Evolutionary conservation across 805 yeast genomes (phyloP).

Genomic region (Lachancea dasiensis): DNA sequence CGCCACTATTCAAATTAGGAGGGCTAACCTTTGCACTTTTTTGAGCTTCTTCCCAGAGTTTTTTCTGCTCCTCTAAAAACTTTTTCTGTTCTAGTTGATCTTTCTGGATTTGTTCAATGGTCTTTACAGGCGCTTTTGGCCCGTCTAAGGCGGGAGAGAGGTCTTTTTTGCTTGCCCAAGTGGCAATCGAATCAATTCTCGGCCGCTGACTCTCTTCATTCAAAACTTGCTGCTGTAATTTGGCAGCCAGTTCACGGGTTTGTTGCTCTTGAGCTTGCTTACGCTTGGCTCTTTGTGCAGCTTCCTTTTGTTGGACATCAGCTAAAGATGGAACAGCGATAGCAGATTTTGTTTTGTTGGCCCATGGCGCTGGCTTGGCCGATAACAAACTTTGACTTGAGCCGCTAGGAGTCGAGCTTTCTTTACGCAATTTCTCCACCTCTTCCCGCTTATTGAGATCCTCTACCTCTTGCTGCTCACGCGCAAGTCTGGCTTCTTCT

Average conservation of each 20-base stretch:
- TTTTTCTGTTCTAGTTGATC: conserved; percentile 22
- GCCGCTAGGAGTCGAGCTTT: background rate
- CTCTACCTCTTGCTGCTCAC: conserved; percentile 11
- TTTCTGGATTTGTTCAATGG: conserved; percentile 10
- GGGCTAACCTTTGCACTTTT: conserved; percentile 63
- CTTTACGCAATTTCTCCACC: background rate
- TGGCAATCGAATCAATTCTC: conserved; percentile 18
- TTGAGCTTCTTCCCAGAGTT: conserved; percentile 49
- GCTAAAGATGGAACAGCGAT: conserved; percentile 20
- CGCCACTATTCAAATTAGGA: conserved; percentile 26
- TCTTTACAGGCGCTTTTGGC: conserved; percentile 5
- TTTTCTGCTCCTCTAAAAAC: conserved; percentile 30
- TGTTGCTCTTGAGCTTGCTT: conserved; percentile 15
- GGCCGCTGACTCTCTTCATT: conserved; percentile 18
- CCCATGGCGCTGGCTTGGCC: conserved; percentile 28
- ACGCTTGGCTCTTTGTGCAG: conserved; percentile 16
- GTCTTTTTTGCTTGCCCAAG: conserved; percentile 26
- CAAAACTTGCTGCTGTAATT: conserved; percentile 18
- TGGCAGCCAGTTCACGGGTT: conserved; percentile 16
- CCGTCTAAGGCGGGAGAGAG: background rate
- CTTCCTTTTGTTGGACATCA: conserved; percentile 20
- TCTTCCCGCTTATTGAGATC: conserved; percentile 3
- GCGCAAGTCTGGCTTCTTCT: conserved; percentile 1
- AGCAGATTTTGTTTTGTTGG: conserved; percentile 16
- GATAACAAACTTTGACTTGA: conserved; percentile 4